These are phyloP conservation scores for Ampelomyces quisqualis DNA, from an alignment of 2,329 filamentous ascomycete species.

Conservation along the genomic window DNA sequence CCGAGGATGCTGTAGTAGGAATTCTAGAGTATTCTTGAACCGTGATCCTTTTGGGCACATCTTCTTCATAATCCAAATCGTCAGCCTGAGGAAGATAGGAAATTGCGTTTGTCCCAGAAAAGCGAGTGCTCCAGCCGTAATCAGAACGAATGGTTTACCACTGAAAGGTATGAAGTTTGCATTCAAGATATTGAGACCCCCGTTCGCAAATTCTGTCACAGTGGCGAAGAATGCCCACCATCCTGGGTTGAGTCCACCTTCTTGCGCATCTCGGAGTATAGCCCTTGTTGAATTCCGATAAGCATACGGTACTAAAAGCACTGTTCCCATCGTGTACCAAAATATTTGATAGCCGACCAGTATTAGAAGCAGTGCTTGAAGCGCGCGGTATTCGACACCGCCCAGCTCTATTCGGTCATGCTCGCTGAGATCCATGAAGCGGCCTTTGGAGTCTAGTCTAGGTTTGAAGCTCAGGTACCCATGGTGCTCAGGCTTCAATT, in stretches of 20 bases:
- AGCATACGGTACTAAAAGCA: constrained; percentile 53
- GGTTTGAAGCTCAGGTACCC: constrained; percentile 39
- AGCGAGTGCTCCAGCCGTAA: constrained; percentile 52
- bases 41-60: constrained; percentile 44
- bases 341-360: constrained; percentile 45
- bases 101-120: constrained; percentile 59
- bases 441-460: constrained; percentile 30
- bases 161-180: constrained; percentile 64
- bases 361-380: constrained; percentile 52
- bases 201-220: constrained; percentile 55
- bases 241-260: constrained; percentile 30
- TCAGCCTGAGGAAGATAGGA: constrained; percentile 58
- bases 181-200: constrained; percentile 58
- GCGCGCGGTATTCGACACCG: constrained; percentile 55
- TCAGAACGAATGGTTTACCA: constrained; percentile 47
- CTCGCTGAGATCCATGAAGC: constrained; percentile 42
- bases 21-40: constrained; percentile 53
- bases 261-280: constrained; percentile 45
- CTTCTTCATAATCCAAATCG: constrained; percentile 59
- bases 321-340: constrained; percentile 47
- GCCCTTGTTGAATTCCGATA: constrained; percentile 41
- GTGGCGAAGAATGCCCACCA: constrained; percentile 45
- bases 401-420: constrained; percentile 51
- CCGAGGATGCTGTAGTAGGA: constrained; percentile 63
- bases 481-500: constrained; percentile 25